These are phyloP conservation scores for Drechmeria coniospora DNA, from an alignment of 2,329 filamentous ascomycete species.

Conservation along the genomic window DNA sequence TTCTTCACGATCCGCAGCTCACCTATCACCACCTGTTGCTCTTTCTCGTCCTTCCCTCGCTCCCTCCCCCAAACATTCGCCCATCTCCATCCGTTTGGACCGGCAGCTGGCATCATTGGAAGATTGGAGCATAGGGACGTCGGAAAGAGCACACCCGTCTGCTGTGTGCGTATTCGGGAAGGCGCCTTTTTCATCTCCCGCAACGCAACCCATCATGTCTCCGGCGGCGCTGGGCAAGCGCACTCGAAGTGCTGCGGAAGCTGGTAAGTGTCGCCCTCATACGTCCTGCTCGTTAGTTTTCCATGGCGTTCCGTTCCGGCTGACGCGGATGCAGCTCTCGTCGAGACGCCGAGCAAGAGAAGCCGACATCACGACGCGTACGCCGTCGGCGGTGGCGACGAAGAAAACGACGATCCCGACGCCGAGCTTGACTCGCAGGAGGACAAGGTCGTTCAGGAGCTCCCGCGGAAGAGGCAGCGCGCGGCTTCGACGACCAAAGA, in stretches of 20 bases:
- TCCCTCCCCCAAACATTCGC: too few relatives aligned
- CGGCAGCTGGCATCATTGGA: neutral
- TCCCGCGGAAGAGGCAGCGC: conserved; percentile 11
- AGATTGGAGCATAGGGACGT: conserved; percentile 1
- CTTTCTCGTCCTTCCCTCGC: too few relatives aligned
- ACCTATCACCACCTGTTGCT: too few relatives aligned
- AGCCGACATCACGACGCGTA: conserved; percentile 26
- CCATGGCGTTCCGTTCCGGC: neutral
- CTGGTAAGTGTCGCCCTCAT: conserved; percentile 12
- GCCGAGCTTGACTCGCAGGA: conserved; percentile 31
- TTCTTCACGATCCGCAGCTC: too few relatives aligned
- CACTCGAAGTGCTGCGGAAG: conserved; percentile 13
- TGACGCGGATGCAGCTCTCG: conserved; percentile 8
- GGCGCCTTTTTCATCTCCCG: conserved; percentile 1
- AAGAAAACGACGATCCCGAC: conserved; percentile 27
- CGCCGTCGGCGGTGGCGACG: conserved; percentile 19
- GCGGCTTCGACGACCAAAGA: conserved; percentile 17
- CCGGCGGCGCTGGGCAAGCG: conserved; percentile 20
- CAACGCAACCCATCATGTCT: conserved; percentile 10
- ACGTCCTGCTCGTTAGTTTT: neutral
- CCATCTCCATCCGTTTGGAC: too few relatives aligned
- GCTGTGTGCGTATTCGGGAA: conserved; percentile 4
- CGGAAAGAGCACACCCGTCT: neutral
- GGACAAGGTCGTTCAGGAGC: conserved; percentile 21
- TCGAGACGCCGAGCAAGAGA: conserved; percentile 27